Evolutionary conservation across 2,329 filamentous ascomycete genomes (phyloP).

Genomic region (Fusarium tuaranense): DNA sequence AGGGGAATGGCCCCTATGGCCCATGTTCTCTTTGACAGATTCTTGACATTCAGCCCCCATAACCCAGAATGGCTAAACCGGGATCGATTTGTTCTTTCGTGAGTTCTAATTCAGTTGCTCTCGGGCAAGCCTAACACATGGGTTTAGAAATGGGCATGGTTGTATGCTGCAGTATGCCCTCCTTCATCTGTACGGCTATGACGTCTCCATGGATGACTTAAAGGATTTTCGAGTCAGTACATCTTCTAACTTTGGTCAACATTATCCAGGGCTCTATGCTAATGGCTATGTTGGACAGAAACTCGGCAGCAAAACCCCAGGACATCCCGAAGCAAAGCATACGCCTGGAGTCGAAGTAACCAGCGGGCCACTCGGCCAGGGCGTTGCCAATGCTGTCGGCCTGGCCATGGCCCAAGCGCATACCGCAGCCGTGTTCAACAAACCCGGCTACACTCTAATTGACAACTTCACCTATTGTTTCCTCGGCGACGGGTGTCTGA

Average conservation of each 20-base stretch:
- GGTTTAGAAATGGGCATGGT: constrained; percentile 89
- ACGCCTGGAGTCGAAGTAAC: constrained; percentile 98
- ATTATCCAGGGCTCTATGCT: not conserved
- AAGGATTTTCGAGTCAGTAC: constrained; percentile 93
- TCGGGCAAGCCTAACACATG: constrained; percentile 22
- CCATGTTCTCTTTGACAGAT: constrained; percentile 98
- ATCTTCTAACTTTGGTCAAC: not conserved
- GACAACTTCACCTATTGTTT: constrained; percentile 98
- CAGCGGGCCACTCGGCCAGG: constrained; percentile 96
- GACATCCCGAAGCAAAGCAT: constrained; percentile 96
- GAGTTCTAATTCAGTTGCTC: constrained; percentile 61
- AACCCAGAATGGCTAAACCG: constrained; percentile 97
- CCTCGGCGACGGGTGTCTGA: constrained; percentile 97
- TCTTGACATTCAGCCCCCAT: constrained; percentile 99
- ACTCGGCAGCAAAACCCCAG: constrained; percentile 83
- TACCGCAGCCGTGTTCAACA: constrained; percentile 93
- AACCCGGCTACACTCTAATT: constrained; percentile 88
- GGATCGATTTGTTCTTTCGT: constrained; percentile 99
- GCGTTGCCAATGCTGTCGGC: constrained; percentile 49
- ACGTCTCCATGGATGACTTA: constrained; percentile 86
- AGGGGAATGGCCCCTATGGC: constrained; percentile 91
- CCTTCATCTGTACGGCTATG: constrained; percentile 96
- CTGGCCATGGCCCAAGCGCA: constrained; percentile 78
- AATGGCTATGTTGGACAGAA: constrained; percentile 49
- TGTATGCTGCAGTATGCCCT: constrained; percentile 99